Evolutionary conservation across 306 rosid genomes (phyloP), one percentile per base, ranked within the genome.

Genomic region (Coriaria nepalensis): DNA sequence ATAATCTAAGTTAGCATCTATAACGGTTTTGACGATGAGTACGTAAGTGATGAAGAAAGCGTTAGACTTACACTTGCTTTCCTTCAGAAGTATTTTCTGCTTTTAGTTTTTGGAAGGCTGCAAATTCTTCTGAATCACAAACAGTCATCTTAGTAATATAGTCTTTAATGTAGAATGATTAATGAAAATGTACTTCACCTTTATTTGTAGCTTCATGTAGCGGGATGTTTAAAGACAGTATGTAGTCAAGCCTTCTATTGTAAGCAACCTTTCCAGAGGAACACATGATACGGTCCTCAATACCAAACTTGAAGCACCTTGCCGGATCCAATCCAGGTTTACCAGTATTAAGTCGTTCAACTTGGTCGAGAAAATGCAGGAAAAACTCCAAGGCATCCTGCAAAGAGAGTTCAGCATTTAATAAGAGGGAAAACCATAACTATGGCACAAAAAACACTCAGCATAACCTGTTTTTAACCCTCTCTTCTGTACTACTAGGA

Each of bases 321-420:
- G 81, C 72, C 67, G 98, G 94, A 77, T 82, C 86, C 60, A 53
- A 64, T 60, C 74, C 93, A 69, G 68, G 48, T 56, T 70, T 77
- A 59, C 73, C 94, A 54, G 62, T 8, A 77, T 79, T 73, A 66
- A 69, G 71, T 35, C 86, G 74, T 69, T 90, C 98, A 40, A 85
- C 95, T 77, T 90, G 94, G 59, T 85, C 98, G 52, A 90, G 73
- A 72, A 85, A 82, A 70, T 90, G 98, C 29, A 90, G 76, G 82
- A 90, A 85, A 69, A 90, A 90, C 61, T 90, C 98, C 87, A 90
- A 74, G 49, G 98, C 96, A 75, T 90, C 98, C 98, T 90, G 59
- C 49, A 60, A 43, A 61, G 33, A 51, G 55, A 40, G 41, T 41
- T 65, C 8, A 60, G 10, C 41, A 3, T 33, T 33, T 12, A 5